Base-by-base conservation (phyloP, 164 flowering plant species). In the Macadamia integrifolia region DNA sequence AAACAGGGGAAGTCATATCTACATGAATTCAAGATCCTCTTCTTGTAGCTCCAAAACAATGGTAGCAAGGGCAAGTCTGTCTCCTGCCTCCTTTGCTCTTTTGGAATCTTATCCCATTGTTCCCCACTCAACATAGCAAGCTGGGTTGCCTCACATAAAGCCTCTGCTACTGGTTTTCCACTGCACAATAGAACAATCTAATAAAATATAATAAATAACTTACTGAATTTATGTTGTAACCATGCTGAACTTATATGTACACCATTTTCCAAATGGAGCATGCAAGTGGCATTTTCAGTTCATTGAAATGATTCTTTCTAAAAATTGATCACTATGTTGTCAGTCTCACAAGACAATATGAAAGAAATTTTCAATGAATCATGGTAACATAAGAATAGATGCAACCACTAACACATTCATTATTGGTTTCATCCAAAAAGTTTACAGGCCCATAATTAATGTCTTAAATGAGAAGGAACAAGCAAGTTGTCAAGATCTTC, bases 31-130 rank as follows among this genome's bases (percentile, higher is more conserved):
- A 12, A 83, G 23, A 23, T 23, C 13, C 71, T 92, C 97, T 6
- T 75, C 83, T 65, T 83, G 87, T 44, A 76, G 82, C 62, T 90
- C 97, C 30, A 94, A 78, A 50, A 90, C 81, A 63, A 92, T 77
- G 52, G 86, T 81, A 30, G 92, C 96, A 72, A 81, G 79, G 44
- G 89, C 99, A 75, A 88, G 90, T 58, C 96, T 31, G 88, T 80
- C 71, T 88, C 85, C 44, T 75, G 78, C 69, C 74, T 84, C 72
- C 83, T 80, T 31, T 35, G 72, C 68, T 84, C 83, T 23, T 49
- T 71, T 14, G 81, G 79, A 66, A 72, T 64, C 23, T 71, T 81
- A 30, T 74, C 77, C 93, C 91, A 87, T 71, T 94, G 97, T 71
- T 88, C 91, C 61, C 72, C 77, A 69, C 96, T 84, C 55, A 94